These are phyloP conservation scores for Hymenoscyphus albidus DNA, from an alignment of 2,329 filamentous ascomycete species.

Conservation along the genomic window DNA sequence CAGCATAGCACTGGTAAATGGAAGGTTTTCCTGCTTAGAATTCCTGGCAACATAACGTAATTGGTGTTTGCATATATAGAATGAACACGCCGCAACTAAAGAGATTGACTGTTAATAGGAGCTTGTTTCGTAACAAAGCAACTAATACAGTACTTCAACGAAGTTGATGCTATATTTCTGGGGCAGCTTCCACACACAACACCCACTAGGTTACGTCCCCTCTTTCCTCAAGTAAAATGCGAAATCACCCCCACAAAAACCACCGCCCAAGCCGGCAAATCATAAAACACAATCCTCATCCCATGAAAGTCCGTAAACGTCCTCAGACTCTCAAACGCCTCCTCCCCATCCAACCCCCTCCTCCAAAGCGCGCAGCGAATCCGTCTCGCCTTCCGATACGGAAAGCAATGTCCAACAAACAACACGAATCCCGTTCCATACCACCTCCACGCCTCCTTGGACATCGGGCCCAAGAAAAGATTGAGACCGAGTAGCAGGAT, in stretches of 20 bases:
- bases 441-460: neutral
- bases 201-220: conserved; percentile 12
- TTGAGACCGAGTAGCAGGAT: neutral
- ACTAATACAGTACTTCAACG: no score
- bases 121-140: no score
- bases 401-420: neutral
- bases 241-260: neutral
- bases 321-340: neutral
- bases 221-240: conserved; percentile 14
- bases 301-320: conserved; percentile 1
- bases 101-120: no score
- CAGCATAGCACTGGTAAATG: no score
- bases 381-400: neutral
- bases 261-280: conserved; percentile 2
- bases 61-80: no score
- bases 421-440: neutral
- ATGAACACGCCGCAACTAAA: no score
- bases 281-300: neutral
- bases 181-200: neutral
- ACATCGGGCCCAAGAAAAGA: neutral
- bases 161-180: no score
- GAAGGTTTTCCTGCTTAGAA: no score
- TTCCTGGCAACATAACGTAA: no score
- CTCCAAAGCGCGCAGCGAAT: neutral
- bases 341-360: neutral